Base-by-base conservation (phyloP, 495 filamentous ascomycete species). In the Tricharina praecox region DNA sequence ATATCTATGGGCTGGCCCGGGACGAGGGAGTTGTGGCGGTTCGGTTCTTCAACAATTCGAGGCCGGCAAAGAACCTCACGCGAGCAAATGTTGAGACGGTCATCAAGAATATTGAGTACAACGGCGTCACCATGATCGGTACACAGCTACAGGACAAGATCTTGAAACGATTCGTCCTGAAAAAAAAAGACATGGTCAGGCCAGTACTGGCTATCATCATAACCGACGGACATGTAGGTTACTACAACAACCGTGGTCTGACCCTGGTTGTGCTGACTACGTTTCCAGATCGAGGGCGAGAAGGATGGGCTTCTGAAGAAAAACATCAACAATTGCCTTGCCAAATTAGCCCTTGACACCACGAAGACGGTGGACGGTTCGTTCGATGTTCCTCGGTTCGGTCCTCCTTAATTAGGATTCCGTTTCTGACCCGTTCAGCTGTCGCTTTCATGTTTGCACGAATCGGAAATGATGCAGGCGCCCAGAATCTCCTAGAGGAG, bases 401-500 rank as follows among this genome's bases (percentile, higher is more conserved):
- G 4, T 5, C 25, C 25, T 10, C 24, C 11, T 43, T 4, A 15
- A 68, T 60, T 23, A 67, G 58, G 19, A 73, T 69, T 47, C 72
- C 73, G 15, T 62, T 63, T 3, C 72, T 72, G n/a, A n/a, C n/a
- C n/a, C n/a, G n/a, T n/a, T n/a, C n/a, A 45, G 73, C 71, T 2
- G 58, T 78, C 32, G 63, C 70, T 0, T 82, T 79, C 67, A 74
- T 80, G 49, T 81, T 82, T 60, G 74, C 76, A 13, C 75, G 78
- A 55, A 76, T 82, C 30, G 78, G 78, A 48, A 78, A 76, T 47
- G 78, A 82, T 51, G 58, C 66, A 51, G 67, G 71, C 43, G 78
- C 78, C 8, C 67, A 70, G 20, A 69, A 73, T 37, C 79, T 80
- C 60, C 63, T 82, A 19, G 59, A 58, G 5, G 67, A 68, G 35